These are phyloP conservation scores for Colletotrichum endophyticum DNA, from an alignment of 2,329 filamentous ascomycete genomes.

Conservation along the genomic window DNA sequence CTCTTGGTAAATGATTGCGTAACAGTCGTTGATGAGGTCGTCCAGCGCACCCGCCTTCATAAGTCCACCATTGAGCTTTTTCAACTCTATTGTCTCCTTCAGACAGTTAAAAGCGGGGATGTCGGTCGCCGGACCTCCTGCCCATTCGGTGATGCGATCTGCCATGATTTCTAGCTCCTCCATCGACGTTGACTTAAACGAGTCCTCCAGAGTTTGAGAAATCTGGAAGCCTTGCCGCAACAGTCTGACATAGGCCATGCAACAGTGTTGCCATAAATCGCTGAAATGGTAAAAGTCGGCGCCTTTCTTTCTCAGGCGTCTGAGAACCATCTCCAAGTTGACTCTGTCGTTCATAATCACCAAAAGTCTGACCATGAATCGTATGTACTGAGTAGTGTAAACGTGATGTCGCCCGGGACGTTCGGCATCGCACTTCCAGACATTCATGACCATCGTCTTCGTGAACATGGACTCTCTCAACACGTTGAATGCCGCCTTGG, in stretches of 20 bases:
- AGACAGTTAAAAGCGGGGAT: conserved; percentile 56
- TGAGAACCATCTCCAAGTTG: conserved; percentile 79
- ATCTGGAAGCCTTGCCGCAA: conserved; percentile 56
- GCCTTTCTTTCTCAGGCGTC: conserved; percentile 80
- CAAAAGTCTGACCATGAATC: conserved; percentile 79
- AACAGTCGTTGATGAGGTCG: conserved; percentile 91
- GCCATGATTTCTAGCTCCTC: conserved; percentile 65
- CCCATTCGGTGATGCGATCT: conserved; percentile 61
- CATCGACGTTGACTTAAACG: conserved; percentile 56
- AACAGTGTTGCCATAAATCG: conserved; percentile 64
- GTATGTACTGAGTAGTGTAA: conserved; percentile 86
- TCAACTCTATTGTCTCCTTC: conserved; percentile 63
- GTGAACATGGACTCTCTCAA: conserved; percentile 79
- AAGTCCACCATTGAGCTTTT: conserved; percentile 80
- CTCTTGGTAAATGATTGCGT: conserved; percentile 76
- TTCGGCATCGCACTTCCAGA: conserved; percentile 93
- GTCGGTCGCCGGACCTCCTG: conserved; percentile 40
- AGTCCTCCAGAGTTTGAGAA: conserved; percentile 52
- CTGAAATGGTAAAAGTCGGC: conserved; percentile 73
- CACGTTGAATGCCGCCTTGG: conserved; percentile 80
- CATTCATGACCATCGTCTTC: conserved; percentile 92
- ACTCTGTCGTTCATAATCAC: conserved; percentile 75
- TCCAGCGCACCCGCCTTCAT: conserved; percentile 89
- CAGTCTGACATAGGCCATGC: conserved; percentile 57
- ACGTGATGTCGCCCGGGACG: conserved; percentile 86